A percentile compares a stretch with the other conserved stretches of the same genome.
Evolutionary conservation across 495 filamentous ascomycete genomes (phyloP).

Genomic region (Aspergillus campestris): DNA sequence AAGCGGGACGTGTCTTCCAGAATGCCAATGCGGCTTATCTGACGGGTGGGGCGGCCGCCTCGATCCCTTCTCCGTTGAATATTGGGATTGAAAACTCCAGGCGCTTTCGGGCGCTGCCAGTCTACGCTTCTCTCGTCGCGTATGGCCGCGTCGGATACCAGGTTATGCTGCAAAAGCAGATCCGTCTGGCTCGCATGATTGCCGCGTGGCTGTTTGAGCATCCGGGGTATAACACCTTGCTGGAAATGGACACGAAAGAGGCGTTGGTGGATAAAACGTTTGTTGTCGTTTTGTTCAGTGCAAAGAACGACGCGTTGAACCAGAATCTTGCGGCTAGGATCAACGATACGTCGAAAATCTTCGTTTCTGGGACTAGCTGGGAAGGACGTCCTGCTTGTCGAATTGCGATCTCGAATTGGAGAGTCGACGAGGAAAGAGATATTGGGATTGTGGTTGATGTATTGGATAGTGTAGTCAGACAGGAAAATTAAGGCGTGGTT

Average conservation of each 20-base stretch:
- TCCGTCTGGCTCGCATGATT: slow-evolving; percentile 59
- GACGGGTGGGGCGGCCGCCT: slow-evolving; percentile 21
- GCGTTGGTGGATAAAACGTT: slow-evolving; percentile 45
- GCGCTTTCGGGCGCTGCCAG: slow-evolving; percentile 80
- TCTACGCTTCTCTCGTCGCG: slow-evolving; percentile 70
- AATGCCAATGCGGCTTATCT: slow-evolving; percentile 88
- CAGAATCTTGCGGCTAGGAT: slow-evolving; percentile 55
- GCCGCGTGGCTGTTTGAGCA: slow-evolving; percentile 52
- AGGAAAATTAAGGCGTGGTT: background rate
- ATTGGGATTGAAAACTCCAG: slow-evolving; percentile 87
- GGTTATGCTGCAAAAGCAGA: slow-evolving; percentile 63
- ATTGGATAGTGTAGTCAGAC: slow-evolving; percentile 21
- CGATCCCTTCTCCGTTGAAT: slow-evolving; percentile 75
- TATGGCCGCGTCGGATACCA: slow-evolving; percentile 65
- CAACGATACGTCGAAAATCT: slow-evolving; percentile 67
- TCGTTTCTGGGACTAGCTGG: slow-evolving; percentile 78
- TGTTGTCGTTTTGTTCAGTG: slow-evolving; percentile 75
- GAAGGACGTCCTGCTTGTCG: slow-evolving; percentile 60
- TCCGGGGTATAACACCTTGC: slow-evolving; percentile 57
- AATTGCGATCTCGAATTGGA: slow-evolving; percentile 82
- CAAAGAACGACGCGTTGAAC: slow-evolving; percentile 61
- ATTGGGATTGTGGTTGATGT: slow-evolving; percentile 28
- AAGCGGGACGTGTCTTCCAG: slow-evolving; percentile 57
- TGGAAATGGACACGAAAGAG: slow-evolving; percentile 27
- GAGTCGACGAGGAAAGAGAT: slow-evolving; percentile 33